A percentile compares a stretch with the other conserved stretches of the same genome.
phyloP scores from a whole-genome alignment of 2,329 filamentous ascomycete species.

The Phoma sp. region DNA sequence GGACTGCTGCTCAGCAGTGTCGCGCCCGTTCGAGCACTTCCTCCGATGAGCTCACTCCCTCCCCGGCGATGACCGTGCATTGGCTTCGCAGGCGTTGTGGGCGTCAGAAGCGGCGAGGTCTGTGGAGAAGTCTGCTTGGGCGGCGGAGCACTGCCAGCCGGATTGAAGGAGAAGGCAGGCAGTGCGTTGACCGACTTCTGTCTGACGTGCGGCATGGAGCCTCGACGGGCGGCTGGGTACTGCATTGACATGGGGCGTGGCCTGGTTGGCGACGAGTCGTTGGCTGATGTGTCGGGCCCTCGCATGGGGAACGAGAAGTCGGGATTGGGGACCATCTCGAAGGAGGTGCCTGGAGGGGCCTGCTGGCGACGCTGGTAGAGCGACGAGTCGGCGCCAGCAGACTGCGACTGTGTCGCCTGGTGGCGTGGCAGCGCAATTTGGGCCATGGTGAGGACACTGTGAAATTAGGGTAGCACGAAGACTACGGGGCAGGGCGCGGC shows the following conservation, averaged over 20 bases:
- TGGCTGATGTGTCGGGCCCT: constrained; percentile 34
- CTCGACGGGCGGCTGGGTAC: constrained; percentile 42
- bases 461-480: constrained; percentile 18
- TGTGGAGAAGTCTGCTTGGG: constrained; percentile 42
- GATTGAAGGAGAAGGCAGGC: constrained; percentile 58
- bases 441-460: constrained; percentile 43
- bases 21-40: constrained; percentile 60
- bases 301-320: constrained; percentile 57
- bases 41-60: constrained; percentile 86
- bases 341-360: constrained; percentile 35
- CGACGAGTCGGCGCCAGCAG: constrained; percentile 41
- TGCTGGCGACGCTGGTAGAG: constrained; percentile 45
- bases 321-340: constrained; percentile 56
- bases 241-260: constrained; percentile 48
- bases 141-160: constrained; percentile 46
- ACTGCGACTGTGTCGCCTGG: constrained; percentile 48
- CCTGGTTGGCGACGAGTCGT: constrained; percentile 42
- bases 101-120: constrained; percentile 46
- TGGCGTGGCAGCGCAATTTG: constrained; percentile 49
- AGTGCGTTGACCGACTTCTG: constrained; percentile 52
- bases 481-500: constrained; percentile 38
- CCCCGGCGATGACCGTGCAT: constrained; percentile 71
- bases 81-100: constrained; percentile 59
- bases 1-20: constrained; percentile 71
- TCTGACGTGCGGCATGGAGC: constrained; percentile 43